phyloP scores from a whole-genome alignment of 441 rosid genomes.

The Raphanus hybrid region DNA sequence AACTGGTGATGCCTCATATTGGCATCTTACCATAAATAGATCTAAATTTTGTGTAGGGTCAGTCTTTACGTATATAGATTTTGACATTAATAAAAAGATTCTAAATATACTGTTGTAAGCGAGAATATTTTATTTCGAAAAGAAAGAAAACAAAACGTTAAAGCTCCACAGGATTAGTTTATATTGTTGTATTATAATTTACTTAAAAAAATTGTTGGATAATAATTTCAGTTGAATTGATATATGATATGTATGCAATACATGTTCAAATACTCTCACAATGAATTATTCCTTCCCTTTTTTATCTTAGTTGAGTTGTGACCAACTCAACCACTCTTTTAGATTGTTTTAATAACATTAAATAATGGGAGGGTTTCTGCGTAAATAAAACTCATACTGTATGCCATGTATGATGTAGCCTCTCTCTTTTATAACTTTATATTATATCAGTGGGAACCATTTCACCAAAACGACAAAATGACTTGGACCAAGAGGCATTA shows the following conservation, averaged over 20 bases:
- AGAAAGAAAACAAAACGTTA: not conserved
- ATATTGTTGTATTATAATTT: too few relatives aligned
- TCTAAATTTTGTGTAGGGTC: conserved; percentile 15
- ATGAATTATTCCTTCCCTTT: not conserved
- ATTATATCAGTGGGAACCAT: too few relatives aligned
- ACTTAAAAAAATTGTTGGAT: too few relatives aligned
- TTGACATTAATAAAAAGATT: not conserved
- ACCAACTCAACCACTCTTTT: not conserved
- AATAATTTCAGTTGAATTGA: not conserved
- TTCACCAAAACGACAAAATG: too few relatives aligned
- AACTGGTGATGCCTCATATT: conserved; percentile 9
- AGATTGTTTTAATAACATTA: too few relatives aligned
- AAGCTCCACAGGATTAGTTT: not conserved
- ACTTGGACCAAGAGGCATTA: too few relatives aligned
- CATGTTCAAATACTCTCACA: not conserved
- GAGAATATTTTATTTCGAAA: not conserved
- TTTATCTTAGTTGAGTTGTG: not conserved
- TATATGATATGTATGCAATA: not conserved
- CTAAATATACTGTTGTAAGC: not conserved
- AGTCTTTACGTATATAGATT: not conserved
- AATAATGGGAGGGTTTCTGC: too few relatives aligned
- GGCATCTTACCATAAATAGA: conserved; percentile 26
- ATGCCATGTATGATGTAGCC: too few relatives aligned
- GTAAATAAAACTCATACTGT: too few relatives aligned
- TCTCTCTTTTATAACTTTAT: too few relatives aligned